Evolutionary conservation across 2,329 filamentous ascomycete genomes (phyloP).

Genomic region (Escovopsis sp.): DNA sequence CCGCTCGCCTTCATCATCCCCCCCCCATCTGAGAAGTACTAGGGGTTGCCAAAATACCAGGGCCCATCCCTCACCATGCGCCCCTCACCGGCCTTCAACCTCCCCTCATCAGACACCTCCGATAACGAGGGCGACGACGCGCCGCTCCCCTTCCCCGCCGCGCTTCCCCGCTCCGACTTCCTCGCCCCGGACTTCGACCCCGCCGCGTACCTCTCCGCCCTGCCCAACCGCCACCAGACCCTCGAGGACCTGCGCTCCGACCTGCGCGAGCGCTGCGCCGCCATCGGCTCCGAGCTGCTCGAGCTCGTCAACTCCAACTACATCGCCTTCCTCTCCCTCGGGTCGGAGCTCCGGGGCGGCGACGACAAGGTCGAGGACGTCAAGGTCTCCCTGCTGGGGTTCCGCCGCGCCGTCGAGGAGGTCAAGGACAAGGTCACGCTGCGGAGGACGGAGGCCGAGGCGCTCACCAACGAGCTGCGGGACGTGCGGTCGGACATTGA

Average conservation of each 20-base stretch:
- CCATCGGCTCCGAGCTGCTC: constrained; percentile 72
- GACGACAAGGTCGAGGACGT: constrained; percentile 88
- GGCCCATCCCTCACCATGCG: constrained; percentile 10
- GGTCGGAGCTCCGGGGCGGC: constrained; percentile 66
- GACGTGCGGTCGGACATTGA: constrained; percentile 49
- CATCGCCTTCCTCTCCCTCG: constrained; percentile 73
- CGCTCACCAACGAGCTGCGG: constrained; percentile 50
- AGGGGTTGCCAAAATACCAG: too few relatives aligned
- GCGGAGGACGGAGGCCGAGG: constrained; percentile 46
- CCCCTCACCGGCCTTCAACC: constrained; percentile 23
- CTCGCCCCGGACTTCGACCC: constrained; percentile 64
- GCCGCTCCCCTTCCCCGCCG: constrained; percentile 74
- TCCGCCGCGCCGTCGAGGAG: constrained; percentile 65
- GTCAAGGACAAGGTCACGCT: constrained; percentile 51
- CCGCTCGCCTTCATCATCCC: too few relatives aligned
- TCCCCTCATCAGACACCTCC: constrained; percentile 25
- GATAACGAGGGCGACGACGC: constrained; percentile 45
- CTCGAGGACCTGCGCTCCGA: constrained; percentile 85
- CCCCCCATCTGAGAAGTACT: too few relatives aligned
- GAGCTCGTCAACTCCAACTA: constrained; percentile 96
- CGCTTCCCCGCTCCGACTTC: constrained; percentile 72
- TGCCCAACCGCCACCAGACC: constrained; percentile 82
- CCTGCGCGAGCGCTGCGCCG: constrained; percentile 62
- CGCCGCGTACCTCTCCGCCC: constrained; percentile 61
- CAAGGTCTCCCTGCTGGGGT: constrained; percentile 71